Percentiles rank a stretch among this genome's conserved stretches.
Evolutionary conservation across 208 protist species (phyloP).

Genomic region (Acanthamoeba castellanii): DNA sequence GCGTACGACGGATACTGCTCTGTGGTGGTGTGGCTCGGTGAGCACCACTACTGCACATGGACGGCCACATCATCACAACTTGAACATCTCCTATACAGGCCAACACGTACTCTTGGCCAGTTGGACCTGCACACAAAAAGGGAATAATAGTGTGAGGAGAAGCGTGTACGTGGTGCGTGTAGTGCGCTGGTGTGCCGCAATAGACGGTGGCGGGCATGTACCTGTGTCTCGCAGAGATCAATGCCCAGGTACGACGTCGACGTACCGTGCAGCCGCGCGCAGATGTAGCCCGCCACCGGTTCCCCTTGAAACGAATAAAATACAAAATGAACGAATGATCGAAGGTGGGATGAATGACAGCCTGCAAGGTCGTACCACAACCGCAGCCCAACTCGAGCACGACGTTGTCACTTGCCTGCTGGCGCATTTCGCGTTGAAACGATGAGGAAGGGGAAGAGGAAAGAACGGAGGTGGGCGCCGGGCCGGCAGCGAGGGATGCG

Average conservation of each 20-base stretch:
- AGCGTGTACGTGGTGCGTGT: neutral
- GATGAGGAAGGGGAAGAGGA: neutral
- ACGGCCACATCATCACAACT: neutral
- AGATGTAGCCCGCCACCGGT: slow-evolving; percentile 39
- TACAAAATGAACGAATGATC: neutral
- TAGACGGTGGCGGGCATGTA: neutral
- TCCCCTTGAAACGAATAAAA: neutral
- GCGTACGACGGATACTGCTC: slow-evolving; percentile 38
- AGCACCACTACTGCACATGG: neutral
- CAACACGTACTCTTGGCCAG: slow-evolving; percentile 24
- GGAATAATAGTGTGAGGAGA: too few relatives aligned
- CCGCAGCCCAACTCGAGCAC: slow-evolving; percentile 56
- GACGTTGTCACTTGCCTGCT: neutral
- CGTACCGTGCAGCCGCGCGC: neutral
- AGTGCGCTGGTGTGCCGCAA: neutral
- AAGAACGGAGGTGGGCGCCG: neutral
- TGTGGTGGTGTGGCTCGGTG: neutral
- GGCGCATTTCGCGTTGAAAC: slow-evolving; percentile 38
- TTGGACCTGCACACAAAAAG: neutral
- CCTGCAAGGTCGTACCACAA: neutral
- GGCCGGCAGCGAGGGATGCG: neutral
- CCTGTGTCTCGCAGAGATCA: slow-evolving; percentile 56
- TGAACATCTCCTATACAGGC: neutral
- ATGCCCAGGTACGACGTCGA: slow-evolving; percentile 50
- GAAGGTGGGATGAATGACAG: neutral